These are phyloP conservation scores for Eutypa lata DNA, from an alignment of 2,329 filamentous ascomycete genomes.

Conservation along the genomic window DNA sequence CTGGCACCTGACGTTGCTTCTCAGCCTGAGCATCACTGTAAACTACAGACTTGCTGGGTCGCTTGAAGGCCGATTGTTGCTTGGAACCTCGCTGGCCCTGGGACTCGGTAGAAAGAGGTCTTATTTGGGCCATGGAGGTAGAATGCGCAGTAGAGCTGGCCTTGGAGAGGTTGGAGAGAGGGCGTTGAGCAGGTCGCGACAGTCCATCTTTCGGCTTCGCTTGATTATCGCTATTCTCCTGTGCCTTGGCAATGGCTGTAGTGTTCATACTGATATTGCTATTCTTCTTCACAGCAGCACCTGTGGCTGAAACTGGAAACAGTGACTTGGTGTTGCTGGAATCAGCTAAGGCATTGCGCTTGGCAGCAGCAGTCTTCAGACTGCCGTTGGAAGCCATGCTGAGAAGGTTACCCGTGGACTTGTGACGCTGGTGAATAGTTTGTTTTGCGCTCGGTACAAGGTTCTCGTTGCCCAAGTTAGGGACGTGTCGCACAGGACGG, in stretches of 20 bases:
- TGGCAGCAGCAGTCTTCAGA: constrained; percentile 62
- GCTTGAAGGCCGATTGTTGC: constrained; percentile 8
- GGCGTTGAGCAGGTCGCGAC: constrained; percentile 35
- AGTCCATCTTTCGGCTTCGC: constrained; percentile 32
- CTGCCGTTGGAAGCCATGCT: constrained; percentile 47
- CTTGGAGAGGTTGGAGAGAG: constrained; percentile 21
- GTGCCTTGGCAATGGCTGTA: constrained; percentile 29
- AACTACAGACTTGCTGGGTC: constrained; percentile 13
- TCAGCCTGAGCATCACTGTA: constrained; percentile 21
- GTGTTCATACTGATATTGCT: constrained; percentile 19
- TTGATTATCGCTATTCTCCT: constrained; percentile 39
- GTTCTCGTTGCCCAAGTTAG: constrained; percentile 70
- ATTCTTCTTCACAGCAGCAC: constrained; percentile 29
- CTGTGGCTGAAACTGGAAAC: constrained; percentile 13
- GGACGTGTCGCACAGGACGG: constrained; percentile 57
- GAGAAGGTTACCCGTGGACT: constrained; percentile 67
- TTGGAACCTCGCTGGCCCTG: constrained; percentile 4
- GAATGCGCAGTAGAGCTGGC: constrained; percentile 15
- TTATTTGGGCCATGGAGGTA: constrained; percentile 18
- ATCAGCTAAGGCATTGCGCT: constrained; percentile 78
- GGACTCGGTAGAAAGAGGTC: constrained; percentile 2
- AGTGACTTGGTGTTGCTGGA: constrained; percentile 65
- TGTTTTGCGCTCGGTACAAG: constrained; percentile 51
- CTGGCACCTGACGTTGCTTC: constrained; percentile 4
- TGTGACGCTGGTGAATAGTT: constrained; percentile 74